Evolutionary conservation across 192 early-diverging fungal genomes (phyloP), one percentile per base, ranked within the genome.

Genomic region (Neocallimastix lanati): DNA sequence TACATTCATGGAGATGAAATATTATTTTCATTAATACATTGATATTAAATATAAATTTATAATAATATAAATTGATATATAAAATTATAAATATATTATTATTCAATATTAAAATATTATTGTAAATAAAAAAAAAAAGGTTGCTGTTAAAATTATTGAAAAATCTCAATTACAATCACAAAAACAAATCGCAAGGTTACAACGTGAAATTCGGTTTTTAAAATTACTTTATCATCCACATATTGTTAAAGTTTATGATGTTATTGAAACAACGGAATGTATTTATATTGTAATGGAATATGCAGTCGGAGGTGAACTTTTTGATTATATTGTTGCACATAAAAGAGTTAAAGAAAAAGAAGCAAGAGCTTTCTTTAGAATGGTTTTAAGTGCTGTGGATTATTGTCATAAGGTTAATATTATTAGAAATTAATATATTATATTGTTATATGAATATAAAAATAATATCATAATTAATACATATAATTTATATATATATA

Each of bases 231-330:
- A 95, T 78, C 96, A 98, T 79, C 93, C 93, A 36, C 93, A 95
- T 81, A 94, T 98, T 83, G 93, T 98, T 80, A 89, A 92, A 81
- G 86, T 96, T 27, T 90, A 93, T 80, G 94, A 96, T 78, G 92
- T 94, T 16, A 86, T 92, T 29, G 93, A 95, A 81, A 93, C 92
- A 12, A 84, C 89, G 76, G 92, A 94, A 80, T 92, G 90, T 67
- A 91, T 94, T 35, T 93, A 92, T 82, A 87, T 96, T 50, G 87
- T 95, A 77, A 93, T 95, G 93, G 95, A 95, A 83, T 93, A 94
- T 83, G 91, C 93, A 80, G 91, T 85, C 81, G 93, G 94, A 29
- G 92, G 92, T 67, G 93, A 95, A 87, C 85, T 96, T 33, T 93
- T 96, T 80, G 92, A 95, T 86, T 90, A 94, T 81, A 90, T 98